Conservation (phyloP, 2,329 filamentous ascomycete species). For the Plectosphaerella plurivora region DNA sequence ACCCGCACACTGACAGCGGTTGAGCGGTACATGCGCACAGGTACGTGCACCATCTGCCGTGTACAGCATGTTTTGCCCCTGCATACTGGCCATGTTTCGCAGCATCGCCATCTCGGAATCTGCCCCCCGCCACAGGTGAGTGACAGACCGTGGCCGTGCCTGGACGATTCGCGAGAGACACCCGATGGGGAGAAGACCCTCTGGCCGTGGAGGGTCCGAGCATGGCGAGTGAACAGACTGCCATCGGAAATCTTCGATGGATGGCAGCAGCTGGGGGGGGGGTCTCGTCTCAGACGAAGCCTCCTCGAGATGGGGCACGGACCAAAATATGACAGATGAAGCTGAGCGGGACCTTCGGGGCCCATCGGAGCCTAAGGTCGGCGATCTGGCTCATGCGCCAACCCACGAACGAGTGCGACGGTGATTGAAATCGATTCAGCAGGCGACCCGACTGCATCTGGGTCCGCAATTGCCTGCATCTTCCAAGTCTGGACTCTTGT, state of each 20-base stretch:
- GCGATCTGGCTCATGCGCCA: neutral
- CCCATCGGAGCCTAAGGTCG: neutral
- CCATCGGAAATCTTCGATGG: neutral
- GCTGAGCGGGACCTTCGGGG: neutral
- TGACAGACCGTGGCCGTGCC: neutral
- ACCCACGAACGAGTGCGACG: neutral
- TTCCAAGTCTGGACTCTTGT: neutral
- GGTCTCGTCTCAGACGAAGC: neutral
- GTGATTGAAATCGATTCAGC: neutral
- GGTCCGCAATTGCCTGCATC: neutral
- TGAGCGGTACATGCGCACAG: neutral
- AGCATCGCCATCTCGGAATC: neutral
- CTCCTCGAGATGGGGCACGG: constrained; percentile 1
- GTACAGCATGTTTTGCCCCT: neutral
- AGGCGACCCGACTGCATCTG: neutral
- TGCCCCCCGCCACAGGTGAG: neutral
- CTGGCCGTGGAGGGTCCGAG: neutral
- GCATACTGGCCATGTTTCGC: neutral
- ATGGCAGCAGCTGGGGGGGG: neutral
- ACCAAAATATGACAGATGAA: constrained; percentile 7
- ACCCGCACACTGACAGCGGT: neutral
- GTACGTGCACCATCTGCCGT: neutral
- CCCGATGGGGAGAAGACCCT: neutral
- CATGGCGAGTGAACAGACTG: neutral
- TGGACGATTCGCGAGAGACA: neutral